Evolutionary conservation across 768 basidiomycete species (phyloP).

Genomic region (Leucocoprinus birnbaumii): DNA sequence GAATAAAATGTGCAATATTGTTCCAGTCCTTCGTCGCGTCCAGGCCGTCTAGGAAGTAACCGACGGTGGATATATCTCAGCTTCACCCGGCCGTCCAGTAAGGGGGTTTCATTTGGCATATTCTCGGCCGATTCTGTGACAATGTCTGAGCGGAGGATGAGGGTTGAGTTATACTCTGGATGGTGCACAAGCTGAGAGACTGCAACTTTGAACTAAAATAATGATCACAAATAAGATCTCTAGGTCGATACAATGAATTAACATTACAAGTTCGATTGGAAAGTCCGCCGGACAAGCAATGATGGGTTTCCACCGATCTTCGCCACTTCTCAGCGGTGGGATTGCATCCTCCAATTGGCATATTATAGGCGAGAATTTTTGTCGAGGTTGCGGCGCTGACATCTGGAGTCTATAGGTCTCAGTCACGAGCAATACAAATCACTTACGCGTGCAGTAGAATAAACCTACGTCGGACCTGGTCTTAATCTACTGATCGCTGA

Average conservation of each 20-base stretch:
- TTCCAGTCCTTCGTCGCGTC: constrained; percentile 68
- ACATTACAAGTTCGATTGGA: constrained; percentile 22
- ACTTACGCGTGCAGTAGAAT: too few relatives aligned
- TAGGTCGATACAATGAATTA: not conserved
- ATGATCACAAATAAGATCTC: not conserved
- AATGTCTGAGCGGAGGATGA: constrained; percentile 84
- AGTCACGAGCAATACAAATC: too few relatives aligned
- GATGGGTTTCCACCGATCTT: constrained; percentile 17
- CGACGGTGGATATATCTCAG: constrained; percentile 60
- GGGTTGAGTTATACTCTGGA: constrained; percentile 90
- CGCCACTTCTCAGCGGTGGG: not conserved
- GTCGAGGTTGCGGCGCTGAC: not conserved
- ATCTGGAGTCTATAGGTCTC: too few relatives aligned
- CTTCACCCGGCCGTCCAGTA: constrained; percentile 31
- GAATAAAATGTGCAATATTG: constrained; percentile 79
- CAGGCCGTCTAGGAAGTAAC: constrained; percentile 77
- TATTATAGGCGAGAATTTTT: not conserved
- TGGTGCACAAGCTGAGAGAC: constrained; percentile 75
- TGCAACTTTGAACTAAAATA: constrained; percentile 66
- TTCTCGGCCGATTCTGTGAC: constrained; percentile 36
- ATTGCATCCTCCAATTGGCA: not conserved
- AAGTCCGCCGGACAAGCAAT: constrained; percentile 23
- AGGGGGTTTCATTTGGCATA: constrained; percentile 32
- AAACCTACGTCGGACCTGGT: too few relatives aligned
- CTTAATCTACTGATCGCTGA: too few relatives aligned